A percentile compares a stretch with the other conserved stretches of the same genome.
phyloP scores from a whole-genome alignment of 371 early-diverging fungal genomes.

The Neoconidiobolus thromboides region DNA sequence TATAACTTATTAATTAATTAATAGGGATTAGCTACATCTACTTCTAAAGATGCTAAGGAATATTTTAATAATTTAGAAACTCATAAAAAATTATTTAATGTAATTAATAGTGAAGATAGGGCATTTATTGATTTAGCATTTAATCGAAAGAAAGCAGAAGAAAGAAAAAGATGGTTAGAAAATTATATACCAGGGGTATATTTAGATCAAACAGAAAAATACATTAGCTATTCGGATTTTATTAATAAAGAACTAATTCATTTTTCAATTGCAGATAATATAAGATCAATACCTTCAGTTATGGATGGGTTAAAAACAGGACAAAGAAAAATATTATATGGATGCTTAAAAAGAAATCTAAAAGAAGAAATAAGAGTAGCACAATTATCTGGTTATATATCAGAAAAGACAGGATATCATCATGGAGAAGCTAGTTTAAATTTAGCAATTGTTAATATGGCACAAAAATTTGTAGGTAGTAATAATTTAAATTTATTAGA shows the following conservation, averaged over 20 bases:
- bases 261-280: constrained; percentile 96
- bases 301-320: constrained; percentile 99
- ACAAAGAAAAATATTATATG: constrained; percentile 95
- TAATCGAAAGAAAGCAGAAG: constrained; percentile 90
- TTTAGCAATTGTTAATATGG: constrained; percentile 91
- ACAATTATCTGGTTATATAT: constrained; percentile 88
- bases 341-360: constrained; percentile 78
- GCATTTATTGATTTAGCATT: constrained; percentile 94
- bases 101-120: constrained; percentile 45
- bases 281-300: constrained; percentile 92
- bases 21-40: constrained; percentile 94
- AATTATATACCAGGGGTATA: constrained; percentile 81
- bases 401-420: constrained; percentile 92
- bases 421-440: constrained; percentile 91
- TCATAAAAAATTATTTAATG: constrained; percentile 80
- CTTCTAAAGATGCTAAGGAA: constrained; percentile 77
- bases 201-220: constrained; percentile 67
- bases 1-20: background rate
- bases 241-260: constrained; percentile 96
- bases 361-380: constrained; percentile 90
- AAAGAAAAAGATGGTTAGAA: constrained; percentile 94
- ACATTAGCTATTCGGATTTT: constrained; percentile 85
- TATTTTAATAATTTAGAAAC: constrained; percentile 73
- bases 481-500: constrained; percentile 91
- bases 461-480: constrained; percentile 96